A percentile compares a stretch with the other conserved stretches of the same genome.
phyloP scores from a whole-genome alignment of 2,329 filamentous ascomycete species.

The Fusarium albosuccineum region DNA sequence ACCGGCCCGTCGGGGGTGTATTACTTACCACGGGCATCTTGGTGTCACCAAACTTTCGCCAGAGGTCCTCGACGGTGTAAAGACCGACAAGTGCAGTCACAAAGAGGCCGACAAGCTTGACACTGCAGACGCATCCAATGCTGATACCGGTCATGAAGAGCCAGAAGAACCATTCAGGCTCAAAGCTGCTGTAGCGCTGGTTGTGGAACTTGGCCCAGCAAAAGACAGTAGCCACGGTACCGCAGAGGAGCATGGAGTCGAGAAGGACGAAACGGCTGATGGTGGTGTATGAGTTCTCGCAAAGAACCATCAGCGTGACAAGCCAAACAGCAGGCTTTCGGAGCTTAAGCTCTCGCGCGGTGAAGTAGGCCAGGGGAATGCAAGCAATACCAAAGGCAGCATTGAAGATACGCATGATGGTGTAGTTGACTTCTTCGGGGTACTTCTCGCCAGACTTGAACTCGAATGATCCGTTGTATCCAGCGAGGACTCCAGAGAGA shows the following conservation, averaged over 20 bases:
- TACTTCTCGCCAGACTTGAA: conserved; percentile 99
- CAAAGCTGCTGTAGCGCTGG: conserved; percentile 87
- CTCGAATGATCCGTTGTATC: conserved; percentile 99
- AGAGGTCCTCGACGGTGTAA: conserved; percentile 96
- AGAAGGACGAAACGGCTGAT: conserved; percentile 98
- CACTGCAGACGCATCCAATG: conserved; percentile 97
- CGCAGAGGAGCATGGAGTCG: conserved; percentile 98
- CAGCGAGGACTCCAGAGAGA: conserved; percentile 93
- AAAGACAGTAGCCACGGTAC: conserved; percentile 96
- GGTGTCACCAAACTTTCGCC: conserved; percentile 96
- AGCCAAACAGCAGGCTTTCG: conserved; percentile 92
- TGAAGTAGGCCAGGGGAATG: conserved; percentile 94
- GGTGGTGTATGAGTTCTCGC: conserved; percentile 99
- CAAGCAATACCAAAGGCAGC: conserved; percentile 93
- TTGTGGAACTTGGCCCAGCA: conserved; percentile 98
- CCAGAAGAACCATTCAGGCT: conserved; percentile 94
- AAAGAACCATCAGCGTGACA: conserved; percentile 95
- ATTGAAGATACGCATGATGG: conserved; percentile 99
- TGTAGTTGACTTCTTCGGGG: conserved; percentile 93
- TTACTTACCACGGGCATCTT: conserved; percentile 84
- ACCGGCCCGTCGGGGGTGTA: not conserved
- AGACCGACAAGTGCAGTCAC: conserved; percentile 94
- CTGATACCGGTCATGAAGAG: conserved; percentile 92
- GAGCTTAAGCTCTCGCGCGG: conserved; percentile 90
- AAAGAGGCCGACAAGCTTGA: conserved; percentile 98